phyloP scores from a whole-genome alignment of 1,284 basidiomycete species.

The Microbotryum saponariae region DNA sequence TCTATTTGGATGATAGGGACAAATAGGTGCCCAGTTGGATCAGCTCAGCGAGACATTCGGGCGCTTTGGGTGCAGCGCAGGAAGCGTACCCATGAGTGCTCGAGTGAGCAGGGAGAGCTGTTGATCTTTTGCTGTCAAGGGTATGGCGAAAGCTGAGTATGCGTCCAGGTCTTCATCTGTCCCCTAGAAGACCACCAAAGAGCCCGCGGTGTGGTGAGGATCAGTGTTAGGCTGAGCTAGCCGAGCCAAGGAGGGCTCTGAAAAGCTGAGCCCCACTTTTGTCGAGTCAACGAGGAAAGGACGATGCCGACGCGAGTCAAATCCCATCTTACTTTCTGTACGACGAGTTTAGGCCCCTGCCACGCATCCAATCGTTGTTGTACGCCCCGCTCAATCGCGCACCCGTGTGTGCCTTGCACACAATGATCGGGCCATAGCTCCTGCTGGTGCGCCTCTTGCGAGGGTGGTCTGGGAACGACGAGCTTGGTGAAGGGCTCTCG shows the following conservation, averaged over 20 bases:
- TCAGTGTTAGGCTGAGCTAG: not conserved
- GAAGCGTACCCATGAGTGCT: slow-evolving; percentile 2
- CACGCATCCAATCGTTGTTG: slow-evolving; percentile 37
- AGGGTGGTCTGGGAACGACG: slow-evolving; percentile 39
- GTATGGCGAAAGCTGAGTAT: slow-evolving; percentile 16
- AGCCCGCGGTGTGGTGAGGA: slow-evolving; percentile 8
- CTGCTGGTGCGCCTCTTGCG: slow-evolving; percentile 42
- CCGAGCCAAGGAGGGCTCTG: too few relatives aligned
- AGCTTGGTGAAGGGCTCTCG: slow-evolving; percentile 45
- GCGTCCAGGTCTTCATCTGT: slow-evolving; percentile 9
- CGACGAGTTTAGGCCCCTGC: not conserved
- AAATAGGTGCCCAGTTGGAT: too few relatives aligned
- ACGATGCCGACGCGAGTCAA: too few relatives aligned
- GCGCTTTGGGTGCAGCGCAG: not conserved
- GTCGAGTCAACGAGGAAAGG: too few relatives aligned
- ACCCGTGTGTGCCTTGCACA: slow-evolving; percentile 44
- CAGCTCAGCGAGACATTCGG: not conserved
- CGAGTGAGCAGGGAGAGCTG: not conserved
- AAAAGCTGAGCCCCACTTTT: too few relatives aligned
- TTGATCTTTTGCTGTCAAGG: not conserved
- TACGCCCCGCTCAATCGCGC: slow-evolving; percentile 46
- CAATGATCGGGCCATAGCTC: slow-evolving; percentile 59
- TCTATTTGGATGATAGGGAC: not conserved
- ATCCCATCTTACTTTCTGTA: slow-evolving; percentile 11
- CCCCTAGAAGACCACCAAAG: slow-evolving; percentile 2